Conservation (phyloP, 768 basidiomycete genomes). For the Lactarius trivialis region DNA sequence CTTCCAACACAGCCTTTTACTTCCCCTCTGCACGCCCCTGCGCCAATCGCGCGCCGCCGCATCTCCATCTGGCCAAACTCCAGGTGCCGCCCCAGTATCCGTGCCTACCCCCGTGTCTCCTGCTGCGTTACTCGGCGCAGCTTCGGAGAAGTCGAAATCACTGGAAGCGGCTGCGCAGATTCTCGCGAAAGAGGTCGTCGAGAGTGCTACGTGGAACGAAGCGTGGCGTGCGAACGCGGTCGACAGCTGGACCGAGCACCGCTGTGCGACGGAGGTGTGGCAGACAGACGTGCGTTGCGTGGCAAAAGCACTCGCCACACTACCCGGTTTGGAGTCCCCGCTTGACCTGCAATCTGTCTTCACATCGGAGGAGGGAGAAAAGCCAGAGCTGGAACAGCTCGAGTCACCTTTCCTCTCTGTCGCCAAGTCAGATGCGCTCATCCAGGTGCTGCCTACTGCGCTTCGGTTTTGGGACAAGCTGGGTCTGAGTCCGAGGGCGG, state of each 20-base stretch:
- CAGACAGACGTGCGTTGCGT: conserved; percentile 48
- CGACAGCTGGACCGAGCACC: conserved; percentile 22
- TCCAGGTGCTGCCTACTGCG: conserved; percentile 66
- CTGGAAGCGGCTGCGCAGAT: conserved; percentile 61
- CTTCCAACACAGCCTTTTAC: conserved; percentile 57
- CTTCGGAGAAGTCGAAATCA: conserved; percentile 58
- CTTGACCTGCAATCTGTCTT: conserved; percentile 43
- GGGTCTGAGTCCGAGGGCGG: conserved; percentile 62
- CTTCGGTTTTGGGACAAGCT: conserved; percentile 84
- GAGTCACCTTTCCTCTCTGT: conserved; percentile 56
- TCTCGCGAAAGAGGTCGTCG: conserved; percentile 63
- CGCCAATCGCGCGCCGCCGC: conserved; percentile 51
- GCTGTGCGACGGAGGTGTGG: conserved; percentile 42
- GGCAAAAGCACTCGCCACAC: conserved; percentile 36
- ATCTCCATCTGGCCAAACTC: conserved; percentile 36
- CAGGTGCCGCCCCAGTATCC: conserved; percentile 37
- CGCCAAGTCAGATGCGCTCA: conserved; percentile 58
- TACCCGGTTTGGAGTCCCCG: conserved; percentile 36
- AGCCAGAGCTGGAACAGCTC: conserved; percentile 29
- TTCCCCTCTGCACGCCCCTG: conserved; percentile 56
- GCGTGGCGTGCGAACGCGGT: conserved; percentile 46
- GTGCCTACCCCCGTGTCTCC: conserved; percentile 85
- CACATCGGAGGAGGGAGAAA: conserved; percentile 7
- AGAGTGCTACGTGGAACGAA: conserved; percentile 63
- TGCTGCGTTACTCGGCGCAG: conserved; percentile 57